Evolutionary conservation across 2,329 filamentous ascomycete species (phyloP), one percentile per base, ranked within the genome.

Genomic region (Hypoxylon sp.): DNA sequence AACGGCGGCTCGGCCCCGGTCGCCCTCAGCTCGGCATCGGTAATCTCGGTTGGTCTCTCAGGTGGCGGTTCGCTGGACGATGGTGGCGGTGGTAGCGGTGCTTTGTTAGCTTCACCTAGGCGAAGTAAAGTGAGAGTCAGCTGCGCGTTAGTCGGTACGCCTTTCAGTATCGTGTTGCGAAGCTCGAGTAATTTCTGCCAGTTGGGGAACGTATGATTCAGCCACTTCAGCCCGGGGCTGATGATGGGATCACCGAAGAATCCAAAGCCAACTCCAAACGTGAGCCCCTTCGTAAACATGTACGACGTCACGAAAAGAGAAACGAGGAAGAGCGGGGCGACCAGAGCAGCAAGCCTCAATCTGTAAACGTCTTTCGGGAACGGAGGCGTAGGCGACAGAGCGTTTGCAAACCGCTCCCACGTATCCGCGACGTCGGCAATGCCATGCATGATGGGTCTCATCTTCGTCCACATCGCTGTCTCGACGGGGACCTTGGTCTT

Each of bases 131-230:
- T 96, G 23, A 96, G 78, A 0, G 91, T 87, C 15, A 96, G 83
- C 69, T 96, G 92, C 3, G 91, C 90, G 70, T 96, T 95, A 1
- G 91, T 96, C 0, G 92, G 92, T 0, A 95, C 87, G 2, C 91
- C 90, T 69, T 89, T 91, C 47, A 96, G 83, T 1, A 95, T 72
- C 0, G 89, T 91, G 65, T 92, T 92, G 58, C 88, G 83, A 9
- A 92, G 75, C 67, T 92, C 87, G 13, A 94, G 78, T 5, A 91
- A 78, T 65, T 88, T 90, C 67, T 90, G 81, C 91, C 91, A 95
- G 64, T 87, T 78, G 0, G 90, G 90, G 64, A 87, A 82, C 5
- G 73, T 75, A 6, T 74, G 76, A 72, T 90, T 88, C 23, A 91
- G 73, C 64, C 84, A 83, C 10, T 74, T 73, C 3, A 91, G 70